A percentile compares a stretch with the other conserved stretches of the same genome.
phyloP scores from a whole-genome alignment of 2,329 filamentous ascomycete genomes.

The Cladosporium sp. region DNA sequence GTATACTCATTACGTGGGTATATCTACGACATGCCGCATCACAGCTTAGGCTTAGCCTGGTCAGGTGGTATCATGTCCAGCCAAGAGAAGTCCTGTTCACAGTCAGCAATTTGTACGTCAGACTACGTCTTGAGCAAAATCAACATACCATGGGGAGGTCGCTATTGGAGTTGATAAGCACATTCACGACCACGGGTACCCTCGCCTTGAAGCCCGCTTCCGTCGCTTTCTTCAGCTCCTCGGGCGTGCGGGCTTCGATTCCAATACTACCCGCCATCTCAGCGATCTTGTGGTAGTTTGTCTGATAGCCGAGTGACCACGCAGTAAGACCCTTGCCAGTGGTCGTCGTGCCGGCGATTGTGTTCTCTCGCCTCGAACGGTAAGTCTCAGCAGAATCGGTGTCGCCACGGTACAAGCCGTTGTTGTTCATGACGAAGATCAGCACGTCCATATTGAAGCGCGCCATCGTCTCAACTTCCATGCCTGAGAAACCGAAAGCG shows the following conservation, averaged over 20 bases:
- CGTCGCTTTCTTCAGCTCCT: constrained; percentile 47
- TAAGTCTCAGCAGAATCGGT: constrained; percentile 36
- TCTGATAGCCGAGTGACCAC: constrained; percentile 45
- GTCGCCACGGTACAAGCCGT: constrained; percentile 34
- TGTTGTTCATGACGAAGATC: constrained; percentile 40
- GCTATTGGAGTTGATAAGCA: constrained; percentile 44
- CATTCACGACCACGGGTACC: constrained; percentile 48
- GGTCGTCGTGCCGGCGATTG: constrained; percentile 27
- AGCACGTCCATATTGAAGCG: constrained; percentile 49
- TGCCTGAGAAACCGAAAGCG: constrained; percentile 50
- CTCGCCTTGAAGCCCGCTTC: constrained; percentile 44
- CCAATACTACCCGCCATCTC: constrained; percentile 51
- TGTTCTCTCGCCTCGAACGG: constrained; percentile 40
- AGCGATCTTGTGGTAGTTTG: constrained; percentile 50
- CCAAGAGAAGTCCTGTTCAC: constrained; percentile 25
- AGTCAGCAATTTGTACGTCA: constrained; percentile 12
- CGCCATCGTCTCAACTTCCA: constrained; percentile 53
- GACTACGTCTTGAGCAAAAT: not conserved
- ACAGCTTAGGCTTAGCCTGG: constrained; percentile 20
- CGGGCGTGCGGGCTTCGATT: constrained; percentile 45
- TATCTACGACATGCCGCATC: not conserved
- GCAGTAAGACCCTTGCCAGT: constrained; percentile 42
- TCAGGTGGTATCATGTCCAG: constrained; percentile 25
- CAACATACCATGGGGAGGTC: constrained; percentile 24
- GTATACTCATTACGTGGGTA: no score